A percentile compares a stretch with the other conserved stretches of the same genome.
These are phyloP conservation scores for Vitis rotundifolia DNA, from an alignment of 164 flowering plant genomes.

Conservation along the genomic window DNA sequence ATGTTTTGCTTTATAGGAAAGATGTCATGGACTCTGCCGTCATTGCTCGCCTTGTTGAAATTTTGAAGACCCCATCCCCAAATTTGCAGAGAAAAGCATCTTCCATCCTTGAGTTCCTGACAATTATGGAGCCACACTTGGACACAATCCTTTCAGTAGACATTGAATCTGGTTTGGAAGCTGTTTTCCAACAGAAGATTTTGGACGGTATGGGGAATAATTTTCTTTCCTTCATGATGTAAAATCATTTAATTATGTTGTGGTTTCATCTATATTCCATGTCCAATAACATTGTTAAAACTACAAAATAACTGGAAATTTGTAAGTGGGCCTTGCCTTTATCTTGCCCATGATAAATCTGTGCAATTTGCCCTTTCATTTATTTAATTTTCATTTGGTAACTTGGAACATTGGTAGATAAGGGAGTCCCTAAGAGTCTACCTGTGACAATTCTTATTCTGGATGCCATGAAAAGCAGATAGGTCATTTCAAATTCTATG, in stretches of 20 bases:
- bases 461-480: not conserved
- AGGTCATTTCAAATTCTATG: not conserved
- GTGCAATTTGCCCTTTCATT: no score
- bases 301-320: not conserved
- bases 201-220: slow-evolving; percentile 40
- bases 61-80: slow-evolving; percentile 56
- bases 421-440: no score
- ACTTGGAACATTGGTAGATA: no score
- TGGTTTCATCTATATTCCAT: not conserved
- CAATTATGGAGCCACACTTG: slow-evolving; percentile 38
- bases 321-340: not conserved
- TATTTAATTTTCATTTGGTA: no score
- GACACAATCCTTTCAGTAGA: slow-evolving; percentile 40
- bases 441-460: not conserved
- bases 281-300: not conserved
- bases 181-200: slow-evolving; percentile 49
- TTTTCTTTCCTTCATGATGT: not conserved
- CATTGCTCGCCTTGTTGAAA: slow-evolving; percentile 53
- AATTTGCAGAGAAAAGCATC: slow-evolving; percentile 68
- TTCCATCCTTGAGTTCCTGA: slow-evolving; percentile 64
- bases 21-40: slow-evolving; percentile 41
- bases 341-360: no score
- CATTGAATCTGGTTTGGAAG: slow-evolving; percentile 55
- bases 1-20: slow-evolving; percentile 24
- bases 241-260: no score